phyloP scores from a whole-genome alignment of 1,284 basidiomycete genomes.

The Fomitopsis schrenkii region DNA sequence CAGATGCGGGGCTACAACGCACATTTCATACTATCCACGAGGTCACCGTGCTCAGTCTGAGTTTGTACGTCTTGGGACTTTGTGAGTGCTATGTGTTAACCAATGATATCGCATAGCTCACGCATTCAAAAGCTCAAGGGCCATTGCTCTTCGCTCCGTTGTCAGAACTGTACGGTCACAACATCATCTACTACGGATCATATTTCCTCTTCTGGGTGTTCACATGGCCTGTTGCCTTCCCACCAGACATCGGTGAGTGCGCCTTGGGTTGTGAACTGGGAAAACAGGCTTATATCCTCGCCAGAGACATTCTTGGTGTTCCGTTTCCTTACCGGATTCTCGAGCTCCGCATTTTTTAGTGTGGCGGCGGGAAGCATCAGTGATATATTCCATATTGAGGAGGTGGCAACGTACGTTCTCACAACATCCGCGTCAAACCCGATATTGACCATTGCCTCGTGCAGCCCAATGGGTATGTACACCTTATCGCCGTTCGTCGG shows the following conservation, averaged over 20 bases:
- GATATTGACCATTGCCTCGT: constrained; percentile 2
- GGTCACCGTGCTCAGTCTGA: constrained; percentile 68
- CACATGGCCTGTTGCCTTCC: constrained; percentile 52
- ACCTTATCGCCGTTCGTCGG: constrained; percentile 72
- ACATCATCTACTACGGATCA: constrained; percentile 34
- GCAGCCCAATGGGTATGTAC: constrained; percentile 76
- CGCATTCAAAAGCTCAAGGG: constrained; percentile 17
- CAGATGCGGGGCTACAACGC: too few species aligned
- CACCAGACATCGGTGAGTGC: constrained; percentile 38
- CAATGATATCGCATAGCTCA: too few species aligned
- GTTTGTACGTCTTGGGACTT: constrained; percentile 64
- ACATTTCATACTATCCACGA: constrained; percentile 44
- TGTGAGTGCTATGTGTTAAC: constrained; percentile 22
- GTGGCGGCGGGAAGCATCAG: constrained; percentile 80
- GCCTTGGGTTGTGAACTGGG: not conserved
- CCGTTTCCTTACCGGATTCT: constrained; percentile 68
- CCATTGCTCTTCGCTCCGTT: constrained; percentile 49
- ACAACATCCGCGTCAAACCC: constrained; percentile 21
- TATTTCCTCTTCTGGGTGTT: constrained; percentile 39
- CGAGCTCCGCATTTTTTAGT: constrained; percentile 71
- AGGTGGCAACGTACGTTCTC: constrained; percentile 53
- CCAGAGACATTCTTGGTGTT: constrained; percentile 60
- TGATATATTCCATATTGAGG: constrained; percentile 63
- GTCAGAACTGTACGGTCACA: constrained; percentile 49
- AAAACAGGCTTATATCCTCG: too few species aligned